Percentiles rank a stretch among this genome's conserved stretches.
Evolutionary conservation across 1,284 basidiomycete species (phyloP).

Genomic region (Tilletia walkeri): DNA sequence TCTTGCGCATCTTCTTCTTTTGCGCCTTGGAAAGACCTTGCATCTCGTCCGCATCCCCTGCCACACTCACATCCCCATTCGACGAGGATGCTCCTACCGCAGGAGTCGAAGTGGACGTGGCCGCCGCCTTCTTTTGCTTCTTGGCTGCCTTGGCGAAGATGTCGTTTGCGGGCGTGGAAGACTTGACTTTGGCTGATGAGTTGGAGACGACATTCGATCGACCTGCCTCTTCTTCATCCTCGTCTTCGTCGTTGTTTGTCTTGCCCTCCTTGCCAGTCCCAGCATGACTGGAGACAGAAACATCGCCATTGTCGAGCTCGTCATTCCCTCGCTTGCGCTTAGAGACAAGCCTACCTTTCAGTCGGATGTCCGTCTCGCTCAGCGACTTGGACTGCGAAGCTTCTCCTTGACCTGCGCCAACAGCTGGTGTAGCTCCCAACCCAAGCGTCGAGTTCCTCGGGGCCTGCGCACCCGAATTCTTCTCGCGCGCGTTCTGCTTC

Average conservation of each 20-base stretch:
- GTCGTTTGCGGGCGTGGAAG: not conserved
- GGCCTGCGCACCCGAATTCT: not conserved
- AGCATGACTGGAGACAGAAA: not conserved
- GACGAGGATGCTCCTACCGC: not conserved
- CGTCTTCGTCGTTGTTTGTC: slow-evolving; percentile 15
- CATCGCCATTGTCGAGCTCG: not conserved
- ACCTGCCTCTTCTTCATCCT: slow-evolving; percentile 29
- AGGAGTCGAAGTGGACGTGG: slow-evolving; percentile 18
- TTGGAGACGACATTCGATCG: slow-evolving; percentile 25
- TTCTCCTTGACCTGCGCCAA: not conserved
- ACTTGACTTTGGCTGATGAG: slow-evolving; percentile 22
- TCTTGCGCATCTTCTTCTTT: slow-evolving; percentile 46
- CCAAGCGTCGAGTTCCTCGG: slow-evolving; percentile 42
- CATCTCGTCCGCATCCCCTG: slow-evolving; percentile 27
- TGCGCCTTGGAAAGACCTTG: slow-evolving; percentile 42
- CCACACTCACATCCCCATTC: slow-evolving; percentile 21
- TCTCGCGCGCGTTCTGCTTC: not conserved
- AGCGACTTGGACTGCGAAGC: slow-evolving; percentile 5
- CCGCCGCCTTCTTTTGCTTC: slow-evolving; percentile 31
- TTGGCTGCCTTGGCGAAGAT: slow-evolving; percentile 22
- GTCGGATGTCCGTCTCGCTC: slow-evolving; percentile 32
- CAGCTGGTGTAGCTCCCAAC: slow-evolving; percentile 36
- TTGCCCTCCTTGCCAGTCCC: not conserved
- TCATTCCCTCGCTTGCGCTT: slow-evolving; percentile 32
- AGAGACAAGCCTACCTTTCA: slow-evolving; percentile 33